These are phyloP conservation scores for Cryphonectria parasitica DNA, from an alignment of 2,329 filamentous ascomycete genomes.

Conservation along the genomic window DNA sequence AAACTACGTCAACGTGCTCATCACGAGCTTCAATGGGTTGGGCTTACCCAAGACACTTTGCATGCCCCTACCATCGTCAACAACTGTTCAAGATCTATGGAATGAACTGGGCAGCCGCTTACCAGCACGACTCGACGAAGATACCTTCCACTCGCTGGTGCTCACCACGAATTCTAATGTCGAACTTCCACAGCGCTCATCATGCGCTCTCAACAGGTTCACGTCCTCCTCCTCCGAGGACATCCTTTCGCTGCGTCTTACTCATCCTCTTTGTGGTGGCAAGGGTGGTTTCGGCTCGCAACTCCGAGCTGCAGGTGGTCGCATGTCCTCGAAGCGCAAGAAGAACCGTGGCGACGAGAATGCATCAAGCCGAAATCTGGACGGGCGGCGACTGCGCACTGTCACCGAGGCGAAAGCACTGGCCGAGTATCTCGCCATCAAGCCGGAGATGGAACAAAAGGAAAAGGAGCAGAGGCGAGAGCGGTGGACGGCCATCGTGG, in stretches of 20 bases:
- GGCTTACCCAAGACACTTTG: conserved; percentile 81
- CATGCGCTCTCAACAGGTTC: conserved; percentile 62
- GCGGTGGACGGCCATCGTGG: conserved; percentile 87
- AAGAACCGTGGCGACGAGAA: conserved; percentile 84
- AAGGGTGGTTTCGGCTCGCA: conserved; percentile 99
- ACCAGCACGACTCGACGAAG: conserved; percentile 55
- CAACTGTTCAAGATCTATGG: conserved; percentile 70
- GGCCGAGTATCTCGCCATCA: conserved; percentile 91
- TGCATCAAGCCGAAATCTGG: conserved; percentile 89
- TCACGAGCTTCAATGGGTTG: conserved; percentile 83
- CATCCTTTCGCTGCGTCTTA: conserved; percentile 82
- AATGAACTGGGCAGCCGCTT: conserved; percentile 64
- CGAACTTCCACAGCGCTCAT: conserved; percentile 61
- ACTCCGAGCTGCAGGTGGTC: conserved; percentile 91
- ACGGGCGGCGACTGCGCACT: conserved; percentile 86
- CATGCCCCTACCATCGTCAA: conserved; percentile 69
- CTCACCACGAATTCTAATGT: conserved; percentile 83
- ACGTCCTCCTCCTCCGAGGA: conserved; percentile 57
- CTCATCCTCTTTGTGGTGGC: conserved; percentile 80
- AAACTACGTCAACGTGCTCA: conserved; percentile 74
- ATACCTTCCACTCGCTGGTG: conserved; percentile 59
- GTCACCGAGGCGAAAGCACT: conserved; percentile 94
- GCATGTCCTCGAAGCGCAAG: conserved; percentile 93
- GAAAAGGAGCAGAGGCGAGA: conserved; percentile 85
- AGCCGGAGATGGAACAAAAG: conserved; percentile 95